Percentiles rank a stretch among this genome's conserved stretches.
Conservation (phyloP, 2,329 filamentous ascomycete genomes). For the Fusarium caatingaense region DNA sequence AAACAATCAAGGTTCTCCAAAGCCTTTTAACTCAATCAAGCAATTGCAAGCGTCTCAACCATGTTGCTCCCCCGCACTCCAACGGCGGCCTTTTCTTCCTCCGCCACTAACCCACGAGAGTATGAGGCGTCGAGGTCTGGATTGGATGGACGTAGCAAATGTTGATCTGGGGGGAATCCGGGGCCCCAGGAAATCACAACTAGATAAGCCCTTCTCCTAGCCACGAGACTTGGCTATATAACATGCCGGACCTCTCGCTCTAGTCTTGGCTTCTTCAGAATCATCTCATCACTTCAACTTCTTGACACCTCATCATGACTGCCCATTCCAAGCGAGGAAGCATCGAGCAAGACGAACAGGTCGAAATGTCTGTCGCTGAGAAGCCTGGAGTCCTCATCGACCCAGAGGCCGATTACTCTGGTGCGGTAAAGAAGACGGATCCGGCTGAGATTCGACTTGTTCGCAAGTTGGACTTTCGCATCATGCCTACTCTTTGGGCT, state of each 20-base stretch:
- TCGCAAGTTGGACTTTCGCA: slow-evolving; percentile 51
- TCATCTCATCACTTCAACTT: not conserved
- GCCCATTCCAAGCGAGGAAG: slow-evolving; percentile 28
- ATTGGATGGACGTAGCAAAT: not conserved
- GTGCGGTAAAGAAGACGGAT: slow-evolving; percentile 50
- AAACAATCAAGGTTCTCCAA: not conserved
- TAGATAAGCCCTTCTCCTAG: not conserved
- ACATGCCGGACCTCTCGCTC: not conserved
- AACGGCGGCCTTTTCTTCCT: not conserved
- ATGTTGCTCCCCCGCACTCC: not conserved
- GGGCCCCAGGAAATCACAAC: not conserved
- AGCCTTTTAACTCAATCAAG: not conserved
- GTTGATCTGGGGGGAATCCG: not conserved
- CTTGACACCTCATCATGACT: slow-evolving; percentile 22
- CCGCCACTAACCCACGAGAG: not conserved
- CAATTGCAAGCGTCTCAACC: not conserved
- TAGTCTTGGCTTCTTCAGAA: not conserved
- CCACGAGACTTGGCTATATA: not conserved
- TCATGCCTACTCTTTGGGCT: slow-evolving; percentile 52
- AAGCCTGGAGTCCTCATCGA: slow-evolving; percentile 40
- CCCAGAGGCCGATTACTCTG: slow-evolving; percentile 48
- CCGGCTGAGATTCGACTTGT: slow-evolving; percentile 52
- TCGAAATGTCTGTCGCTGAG: slow-evolving; percentile 40
- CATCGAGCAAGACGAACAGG: slow-evolving; percentile 30
- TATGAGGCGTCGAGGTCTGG: not conserved